Conservation (phyloP, 768 basidiomycete genomes). For the Goffeauzyma gilvescens region DNA sequence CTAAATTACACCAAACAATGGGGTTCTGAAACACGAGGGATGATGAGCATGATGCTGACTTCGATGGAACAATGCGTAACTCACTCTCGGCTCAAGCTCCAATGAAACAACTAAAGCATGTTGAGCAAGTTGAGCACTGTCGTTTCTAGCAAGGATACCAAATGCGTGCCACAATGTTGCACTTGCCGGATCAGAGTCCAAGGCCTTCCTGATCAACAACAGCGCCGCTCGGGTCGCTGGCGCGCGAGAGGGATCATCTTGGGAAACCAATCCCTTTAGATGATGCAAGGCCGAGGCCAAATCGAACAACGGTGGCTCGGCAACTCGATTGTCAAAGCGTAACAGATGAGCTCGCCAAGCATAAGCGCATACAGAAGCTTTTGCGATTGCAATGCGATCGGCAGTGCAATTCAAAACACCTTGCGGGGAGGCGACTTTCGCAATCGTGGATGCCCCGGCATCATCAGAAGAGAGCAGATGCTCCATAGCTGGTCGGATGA, state of each 20-base stretch:
- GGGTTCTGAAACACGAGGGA: constrained; percentile 40
- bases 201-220: constrained; percentile 43
- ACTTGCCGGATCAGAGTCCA: constrained; percentile 54
- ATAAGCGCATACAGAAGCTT: constrained; percentile 25
- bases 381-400: constrained; percentile 16
- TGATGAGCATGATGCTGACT: constrained; percentile 2
- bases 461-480: constrained; percentile 8
- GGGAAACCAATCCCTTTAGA: constrained; percentile 9
- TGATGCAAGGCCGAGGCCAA: constrained; percentile 23
- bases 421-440: constrained; percentile 17
- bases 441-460: constrained; percentile 5
- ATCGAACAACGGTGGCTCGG: constrained; percentile 26
- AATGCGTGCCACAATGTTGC: constrained; percentile 64
- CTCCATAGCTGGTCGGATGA: constrained; percentile 16
- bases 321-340: constrained; percentile 23
- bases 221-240: constrained; percentile 19
- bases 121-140: constrained; percentile 56
- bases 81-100: constrained; percentile 65
- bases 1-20: constrained; percentile 65
- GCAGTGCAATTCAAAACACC: too few species aligned
- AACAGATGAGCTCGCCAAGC: constrained; percentile 29
- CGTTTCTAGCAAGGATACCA: constrained; percentile 50
- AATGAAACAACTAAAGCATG: constrained; percentile 80
- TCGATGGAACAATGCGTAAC: constrained; percentile 10
- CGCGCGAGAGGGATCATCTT: neutral